A percentile compares a stretch with the other conserved stretches of the same genome.
phyloP scores from a whole-genome alignment of 176 grass and related monocot genomes.

The Oryza longistaminata region DNA sequence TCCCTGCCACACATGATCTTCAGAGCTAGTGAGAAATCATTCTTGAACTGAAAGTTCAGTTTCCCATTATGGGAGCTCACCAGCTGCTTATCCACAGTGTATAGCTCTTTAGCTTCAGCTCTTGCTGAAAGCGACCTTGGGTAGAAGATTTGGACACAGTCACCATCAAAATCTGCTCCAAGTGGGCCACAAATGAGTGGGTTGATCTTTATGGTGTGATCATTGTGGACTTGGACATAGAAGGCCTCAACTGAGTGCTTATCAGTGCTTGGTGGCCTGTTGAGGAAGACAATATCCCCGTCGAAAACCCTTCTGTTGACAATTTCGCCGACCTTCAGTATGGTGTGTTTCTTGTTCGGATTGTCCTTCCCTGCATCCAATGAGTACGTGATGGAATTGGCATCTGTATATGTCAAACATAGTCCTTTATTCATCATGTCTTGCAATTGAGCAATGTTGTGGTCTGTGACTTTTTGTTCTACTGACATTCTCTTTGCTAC shows the following conservation, averaged over 20 bases:
- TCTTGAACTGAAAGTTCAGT: conserved; percentile 62
- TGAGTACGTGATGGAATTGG: conserved; percentile 40
- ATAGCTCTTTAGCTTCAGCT: conserved; percentile 60
- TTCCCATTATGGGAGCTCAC: conserved; percentile 59
- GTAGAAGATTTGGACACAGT: conserved; percentile 71
- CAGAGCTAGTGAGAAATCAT: conserved; percentile 58
- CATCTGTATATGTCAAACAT: conserved; percentile 60
- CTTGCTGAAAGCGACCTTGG: conserved; percentile 64
- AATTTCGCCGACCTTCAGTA: conserved; percentile 54
- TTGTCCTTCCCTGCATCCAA: conserved; percentile 34
- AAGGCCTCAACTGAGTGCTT: conserved; percentile 61
- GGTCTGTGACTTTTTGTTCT: conserved; percentile 48
- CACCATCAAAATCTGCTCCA: conserved; percentile 75
- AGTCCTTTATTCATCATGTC: conserved; percentile 43
- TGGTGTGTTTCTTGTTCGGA: conserved; percentile 41
- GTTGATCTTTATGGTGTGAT: conserved; percentile 68
- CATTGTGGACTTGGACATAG: conserved; percentile 52
- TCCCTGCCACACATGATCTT: conserved; percentile 40
- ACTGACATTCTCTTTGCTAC: conserved; percentile 61
- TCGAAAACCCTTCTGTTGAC: conserved; percentile 58
- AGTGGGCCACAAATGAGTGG: conserved; percentile 65
- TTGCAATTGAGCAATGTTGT: conserved; percentile 53
- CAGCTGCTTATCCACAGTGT: conserved; percentile 64
- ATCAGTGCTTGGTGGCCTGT: conserved; percentile 66
- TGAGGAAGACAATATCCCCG: conserved; percentile 63